These are phyloP conservation scores for Funneliformis caledonium DNA, from an alignment of 371 early-diverging fungal genomes.

Conservation along the genomic window DNA sequence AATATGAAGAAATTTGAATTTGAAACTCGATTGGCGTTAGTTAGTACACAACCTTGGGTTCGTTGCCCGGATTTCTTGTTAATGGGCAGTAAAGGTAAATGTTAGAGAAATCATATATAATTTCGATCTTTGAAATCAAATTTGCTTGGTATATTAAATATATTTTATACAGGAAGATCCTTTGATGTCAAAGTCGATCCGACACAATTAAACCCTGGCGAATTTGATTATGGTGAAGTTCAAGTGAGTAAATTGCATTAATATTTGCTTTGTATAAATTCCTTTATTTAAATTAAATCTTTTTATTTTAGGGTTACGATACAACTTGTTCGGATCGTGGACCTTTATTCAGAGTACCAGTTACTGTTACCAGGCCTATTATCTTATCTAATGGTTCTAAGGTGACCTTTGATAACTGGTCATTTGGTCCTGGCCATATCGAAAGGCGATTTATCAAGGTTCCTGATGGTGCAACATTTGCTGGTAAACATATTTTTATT, in stretches of 20 bases:
- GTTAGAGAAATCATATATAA: neutral
- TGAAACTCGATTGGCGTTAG: conserved; percentile 81
- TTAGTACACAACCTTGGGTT: conserved; percentile 78
- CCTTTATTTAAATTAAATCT: neutral
- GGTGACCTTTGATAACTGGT: conserved; percentile 59
- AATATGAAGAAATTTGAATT: conserved; percentile 71
- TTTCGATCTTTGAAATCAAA: neutral
- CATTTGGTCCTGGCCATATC: conserved; percentile 80
- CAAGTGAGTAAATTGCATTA: conserved; percentile 36
- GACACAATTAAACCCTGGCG: conserved; percentile 71
- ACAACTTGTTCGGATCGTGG: conserved; percentile 73
- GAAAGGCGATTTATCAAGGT: conserved; percentile 81
- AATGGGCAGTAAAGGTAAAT: conserved; percentile 55
- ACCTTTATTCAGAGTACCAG: conserved; percentile 84
- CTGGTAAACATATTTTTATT: conserved; percentile 44
- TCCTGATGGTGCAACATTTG: conserved; percentile 81
- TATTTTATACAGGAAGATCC: conserved; percentile 50
- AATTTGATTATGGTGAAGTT: conserved; percentile 80
- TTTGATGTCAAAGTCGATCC: conserved; percentile 87
- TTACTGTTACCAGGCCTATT: conserved; percentile 87
- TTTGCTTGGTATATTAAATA: neutral
- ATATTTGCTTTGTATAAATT: neutral
- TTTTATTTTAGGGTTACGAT: conserved; percentile 66
- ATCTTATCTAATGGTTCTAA: conserved; percentile 53
- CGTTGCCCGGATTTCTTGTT: conserved; percentile 79